Percentiles rank a stretch among this genome's conserved stretches.
Evolutionary conservation across 2,329 filamentous ascomycete species (phyloP).

Genomic region (Cytospora piceae): DNA sequence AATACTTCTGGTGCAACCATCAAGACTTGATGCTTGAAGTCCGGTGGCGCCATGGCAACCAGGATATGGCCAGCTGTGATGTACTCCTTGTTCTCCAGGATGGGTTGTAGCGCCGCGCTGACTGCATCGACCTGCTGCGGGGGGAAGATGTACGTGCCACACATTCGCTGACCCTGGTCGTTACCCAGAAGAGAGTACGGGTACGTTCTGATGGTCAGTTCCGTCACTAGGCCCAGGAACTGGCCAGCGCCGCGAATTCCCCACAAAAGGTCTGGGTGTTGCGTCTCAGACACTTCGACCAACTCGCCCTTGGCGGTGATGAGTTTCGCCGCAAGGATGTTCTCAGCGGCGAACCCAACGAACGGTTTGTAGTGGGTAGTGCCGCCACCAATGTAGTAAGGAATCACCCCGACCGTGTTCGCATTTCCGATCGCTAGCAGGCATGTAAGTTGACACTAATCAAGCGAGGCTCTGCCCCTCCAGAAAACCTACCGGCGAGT

Average conservation of each 20-base stretch:
- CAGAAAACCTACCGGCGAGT: not conserved
- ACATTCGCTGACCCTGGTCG: not conserved
- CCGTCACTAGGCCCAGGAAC: slow-evolving; percentile 1
- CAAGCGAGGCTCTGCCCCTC: not conserved
- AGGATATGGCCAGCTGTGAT: not conserved
- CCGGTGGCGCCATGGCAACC: not conserved
- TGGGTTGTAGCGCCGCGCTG: not conserved
- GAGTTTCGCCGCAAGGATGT: not conserved
- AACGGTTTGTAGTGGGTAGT: not conserved
- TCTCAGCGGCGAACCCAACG: not conserved
- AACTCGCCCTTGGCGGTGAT: slow-evolving; percentile 1
- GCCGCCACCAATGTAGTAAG: not conserved
- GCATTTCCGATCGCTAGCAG: not conserved
- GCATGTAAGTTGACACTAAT: not conserved
- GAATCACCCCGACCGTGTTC: not conserved
- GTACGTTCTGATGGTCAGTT: not conserved
- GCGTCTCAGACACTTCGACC: not conserved
- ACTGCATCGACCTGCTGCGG: not conserved
- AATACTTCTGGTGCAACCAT: not conserved
- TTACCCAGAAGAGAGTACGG: not conserved
- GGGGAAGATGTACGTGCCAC: not conserved
- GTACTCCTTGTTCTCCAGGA: not conserved
- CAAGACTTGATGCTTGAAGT: not conserved
- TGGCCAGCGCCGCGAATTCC: slow-evolving; percentile 2
- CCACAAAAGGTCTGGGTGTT: slow-evolving; percentile 5